Base-by-base conservation (phyloP, 495 filamentous ascomycete species). In the Clohesyomyces aquaticus region DNA sequence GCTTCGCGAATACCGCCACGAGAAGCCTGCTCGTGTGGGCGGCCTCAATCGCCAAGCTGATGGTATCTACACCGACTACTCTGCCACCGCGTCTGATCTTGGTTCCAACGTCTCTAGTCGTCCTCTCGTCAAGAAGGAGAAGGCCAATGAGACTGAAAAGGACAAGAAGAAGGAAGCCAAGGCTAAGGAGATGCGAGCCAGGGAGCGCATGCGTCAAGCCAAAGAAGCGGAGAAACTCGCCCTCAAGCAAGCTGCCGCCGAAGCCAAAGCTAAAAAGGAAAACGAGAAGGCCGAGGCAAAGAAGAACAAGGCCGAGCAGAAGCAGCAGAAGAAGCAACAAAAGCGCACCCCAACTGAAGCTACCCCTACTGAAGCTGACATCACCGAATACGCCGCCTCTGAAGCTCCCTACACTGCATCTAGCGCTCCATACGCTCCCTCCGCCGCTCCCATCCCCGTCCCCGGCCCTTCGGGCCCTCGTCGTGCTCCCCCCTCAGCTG, bases 21-120 rank as follows among this genome's bases (percentile, higher is more conserved):
- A 96, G 75, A 90, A 88, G 69, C 77, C 91, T 3, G 91, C 92
- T 1, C 81, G 87, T 29, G 90, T 96, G 19, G 92, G 92, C 41
- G 92, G 91, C 18, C 76, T 96, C 68, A 96, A 96, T 73, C 84
- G 85, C 48, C 78, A 88, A 64, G 76, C 83, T 45, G 91, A 96
- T 55, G 89, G 85, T 50, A 88, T 83, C 59, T 83, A 86, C 67
- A 87, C 86, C 76, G 89, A 88, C 70, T 77, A 76, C 25, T 83
- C 81, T 35, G 76, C 77, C 70, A 62, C 79, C 78, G 29, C 81
- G 56, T 89, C 86, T 71, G 83, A 25, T 70, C 73, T 78, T 41
- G 77, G 19, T 81, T 79, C 38, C 72, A 75, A 71, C 75, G 76
- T 69, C 76, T 81, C 75, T 75, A 38, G 63, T 49, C 48, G 60